Base-by-base conservation (phyloP, 164 flowering plant species). In the Tinospora cordifolia region DNA sequence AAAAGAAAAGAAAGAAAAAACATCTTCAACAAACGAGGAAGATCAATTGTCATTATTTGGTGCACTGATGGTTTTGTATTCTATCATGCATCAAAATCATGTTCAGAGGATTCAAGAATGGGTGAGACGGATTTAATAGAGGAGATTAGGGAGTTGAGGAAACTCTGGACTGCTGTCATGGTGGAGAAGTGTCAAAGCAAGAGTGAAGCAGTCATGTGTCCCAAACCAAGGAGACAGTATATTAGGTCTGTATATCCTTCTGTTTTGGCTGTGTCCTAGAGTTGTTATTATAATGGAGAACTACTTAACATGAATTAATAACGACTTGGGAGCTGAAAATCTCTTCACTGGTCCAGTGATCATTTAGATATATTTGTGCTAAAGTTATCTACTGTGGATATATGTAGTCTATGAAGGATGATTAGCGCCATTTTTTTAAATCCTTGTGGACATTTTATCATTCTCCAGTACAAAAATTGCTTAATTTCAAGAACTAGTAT, bases 171-270 rank as follows among this genome's bases (percentile, higher is more conserved):
- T 11, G 76, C 74, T 25, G 40, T 67, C 62, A 78, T 78, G 78
- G 27, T 78, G 74, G 81, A 78, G 69, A 78, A 78, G 60, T 78
- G 81, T 72, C 54, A 30, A 60, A 41, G 19, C 62, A 75, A 62
- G 74, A 75, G 70, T 44, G 78, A 72, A 67, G 69, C 57, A 38
- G 74, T 78, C 25, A 68, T 58, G 47, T 78, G 81, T 63, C 81
- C 81, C 12, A 75, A 78, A 75, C 81, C 78, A 58, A 73, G 76
- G 49, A 75, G 69, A 59, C 75, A 19, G 21, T 40, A 71, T 5
- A 30, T 54, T 22, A 69, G 78, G 81, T 78, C n/a, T 1, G 59
- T 17, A 57, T 40, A 30, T 65, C n/a, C 40, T 67, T 44, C 9
- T 63, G 36, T 68, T 46, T 8, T 68, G 21, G 60, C 60, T 2